These are phyloP conservation scores for Massarina eburnea DNA, from an alignment of 2,329 filamentous ascomycete genomes.

Conservation along the genomic window DNA sequence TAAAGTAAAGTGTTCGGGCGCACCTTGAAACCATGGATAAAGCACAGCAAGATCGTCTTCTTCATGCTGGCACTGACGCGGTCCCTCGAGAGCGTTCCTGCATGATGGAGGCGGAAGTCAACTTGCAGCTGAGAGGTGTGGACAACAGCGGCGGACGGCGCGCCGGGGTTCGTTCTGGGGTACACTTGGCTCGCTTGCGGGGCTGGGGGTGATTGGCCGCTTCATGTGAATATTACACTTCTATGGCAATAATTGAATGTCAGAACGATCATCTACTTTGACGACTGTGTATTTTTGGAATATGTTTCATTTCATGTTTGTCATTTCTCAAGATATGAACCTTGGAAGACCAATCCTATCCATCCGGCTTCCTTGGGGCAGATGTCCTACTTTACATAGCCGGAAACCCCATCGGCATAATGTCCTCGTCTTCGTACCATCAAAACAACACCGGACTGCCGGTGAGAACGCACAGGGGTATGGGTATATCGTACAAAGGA, in stretches of 20 bases:
- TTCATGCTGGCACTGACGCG: conserved; percentile 59
- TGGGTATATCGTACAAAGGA: conserved; percentile 35
- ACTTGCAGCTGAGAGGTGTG: conserved; percentile 3
- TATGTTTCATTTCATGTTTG: too few relatives aligned
- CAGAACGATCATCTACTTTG: too few relatives aligned
- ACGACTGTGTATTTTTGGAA: too few relatives aligned
- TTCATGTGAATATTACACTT: background rate
- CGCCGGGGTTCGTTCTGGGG: conserved; percentile 19
- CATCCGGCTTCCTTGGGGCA: too few relatives aligned
- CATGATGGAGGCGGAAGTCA: conserved; percentile 23
- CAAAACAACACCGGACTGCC: background rate
- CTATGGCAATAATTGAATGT: too few relatives aligned
- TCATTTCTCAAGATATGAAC: too few relatives aligned
- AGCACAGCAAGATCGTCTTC: conserved; percentile 78
- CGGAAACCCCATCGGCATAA: too few relatives aligned
- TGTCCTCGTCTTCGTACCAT: background rate
- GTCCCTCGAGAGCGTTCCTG: conserved; percentile 34
- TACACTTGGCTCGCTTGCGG: conserved; percentile 20
- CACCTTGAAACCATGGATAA: conserved; percentile 87
- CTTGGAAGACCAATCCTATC: too few relatives aligned
- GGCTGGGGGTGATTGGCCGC: conserved; percentile 7
- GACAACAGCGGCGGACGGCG: background rate
- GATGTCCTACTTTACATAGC: too few relatives aligned
- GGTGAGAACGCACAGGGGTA: background rate
- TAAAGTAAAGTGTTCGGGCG: conserved; percentile 1